These are phyloP conservation scores for Lachnellula hyalina DNA, from an alignment of 2,329 filamentous ascomycete species.

Conservation along the genomic window DNA sequence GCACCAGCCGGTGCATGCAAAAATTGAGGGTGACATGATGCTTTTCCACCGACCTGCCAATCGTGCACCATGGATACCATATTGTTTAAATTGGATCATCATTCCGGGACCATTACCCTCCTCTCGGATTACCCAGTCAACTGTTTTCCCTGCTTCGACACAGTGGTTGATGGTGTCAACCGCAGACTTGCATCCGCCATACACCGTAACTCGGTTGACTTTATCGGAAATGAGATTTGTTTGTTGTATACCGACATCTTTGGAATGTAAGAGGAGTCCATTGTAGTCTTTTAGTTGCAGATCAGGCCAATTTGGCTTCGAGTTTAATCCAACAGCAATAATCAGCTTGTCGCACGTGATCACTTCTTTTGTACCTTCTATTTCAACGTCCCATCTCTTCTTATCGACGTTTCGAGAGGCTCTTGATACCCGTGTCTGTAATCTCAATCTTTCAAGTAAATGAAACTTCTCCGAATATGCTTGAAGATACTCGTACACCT, in stretches of 20 bases:
- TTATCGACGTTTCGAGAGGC: conserved; percentile 4
- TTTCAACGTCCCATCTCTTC: conserved; percentile 4
- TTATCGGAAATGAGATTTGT: conserved; percentile 6
- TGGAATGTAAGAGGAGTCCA: background rate
- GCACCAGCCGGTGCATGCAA: conserved; percentile 6
- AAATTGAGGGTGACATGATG: conserved; percentile 9
- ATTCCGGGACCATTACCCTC: conserved; percentile 11
- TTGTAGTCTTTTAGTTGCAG: conserved; percentile 5
- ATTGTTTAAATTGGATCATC: conserved; percentile 7
- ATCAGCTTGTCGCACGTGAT: conserved; percentile 11
- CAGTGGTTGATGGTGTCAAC: conserved; percentile 10
- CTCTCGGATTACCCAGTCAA: conserved; percentile 14
- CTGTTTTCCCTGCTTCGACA: conserved; percentile 8
- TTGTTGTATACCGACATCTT: conserved; percentile 8
- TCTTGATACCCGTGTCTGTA: conserved; percentile 4
- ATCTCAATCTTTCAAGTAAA: conserved; percentile 5
- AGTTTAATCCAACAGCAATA: conserved; percentile 10
- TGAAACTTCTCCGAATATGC: conserved; percentile 11
- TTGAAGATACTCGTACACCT: conserved; percentile 9
- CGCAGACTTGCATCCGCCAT: conserved; percentile 12
- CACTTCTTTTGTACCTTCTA: conserved; percentile 1
- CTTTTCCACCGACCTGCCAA: conserved; percentile 8
- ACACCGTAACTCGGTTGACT: conserved; percentile 6
- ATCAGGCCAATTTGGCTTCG: conserved; percentile 11
- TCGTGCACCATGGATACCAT: no score